These are phyloP conservation scores for Clavispora fructus DNA, from an alignment of 805 yeast genomes.

Conservation along the genomic window DNA sequence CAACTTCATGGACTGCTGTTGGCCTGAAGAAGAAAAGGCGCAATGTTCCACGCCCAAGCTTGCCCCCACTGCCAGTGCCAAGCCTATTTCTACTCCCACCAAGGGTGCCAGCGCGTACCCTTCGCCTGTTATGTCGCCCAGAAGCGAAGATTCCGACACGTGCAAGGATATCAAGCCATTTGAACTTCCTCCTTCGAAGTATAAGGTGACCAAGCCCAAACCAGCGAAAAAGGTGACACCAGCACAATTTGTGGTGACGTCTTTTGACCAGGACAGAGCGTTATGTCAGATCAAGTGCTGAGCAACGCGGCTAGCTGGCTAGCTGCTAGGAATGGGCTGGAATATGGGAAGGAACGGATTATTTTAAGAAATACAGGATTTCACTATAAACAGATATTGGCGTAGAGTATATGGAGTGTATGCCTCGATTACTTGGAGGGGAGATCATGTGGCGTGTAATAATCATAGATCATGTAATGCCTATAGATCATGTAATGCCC, in stretches of 20 bases:
- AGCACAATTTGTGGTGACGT: conserved; percentile 29
- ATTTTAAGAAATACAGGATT: not conserved
- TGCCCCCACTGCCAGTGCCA: not conserved
- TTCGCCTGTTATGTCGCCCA: conserved; percentile 27
- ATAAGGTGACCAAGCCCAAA: conserved; percentile 9
- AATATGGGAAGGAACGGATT: not conserved
- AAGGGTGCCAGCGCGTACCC: conserved; percentile 25
- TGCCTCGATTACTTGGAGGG: no score
- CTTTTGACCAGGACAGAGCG: conserved; percentile 24
- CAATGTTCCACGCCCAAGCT: not conserved
- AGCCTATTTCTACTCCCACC: conserved; percentile 2
- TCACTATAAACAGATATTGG: no score
- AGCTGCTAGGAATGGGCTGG: not conserved
- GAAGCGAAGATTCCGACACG: conserved; percentile 11
- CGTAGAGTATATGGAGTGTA: no score
- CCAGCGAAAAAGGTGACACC: conserved; percentile 4
- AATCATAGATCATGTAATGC: no score
- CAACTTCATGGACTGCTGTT: conserved; percentile 40
- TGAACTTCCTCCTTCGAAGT: not conserved
- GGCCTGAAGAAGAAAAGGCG: conserved; percentile 23
- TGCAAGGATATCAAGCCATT: conserved; percentile 13
- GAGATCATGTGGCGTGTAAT: no score
- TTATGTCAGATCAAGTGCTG: conserved; percentile 15
- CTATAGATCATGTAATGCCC: no score
- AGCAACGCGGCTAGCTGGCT: not conserved